phyloP scores from a whole-genome alignment of 179 eudicot genomes.

The Nepenthes alata region DNA sequence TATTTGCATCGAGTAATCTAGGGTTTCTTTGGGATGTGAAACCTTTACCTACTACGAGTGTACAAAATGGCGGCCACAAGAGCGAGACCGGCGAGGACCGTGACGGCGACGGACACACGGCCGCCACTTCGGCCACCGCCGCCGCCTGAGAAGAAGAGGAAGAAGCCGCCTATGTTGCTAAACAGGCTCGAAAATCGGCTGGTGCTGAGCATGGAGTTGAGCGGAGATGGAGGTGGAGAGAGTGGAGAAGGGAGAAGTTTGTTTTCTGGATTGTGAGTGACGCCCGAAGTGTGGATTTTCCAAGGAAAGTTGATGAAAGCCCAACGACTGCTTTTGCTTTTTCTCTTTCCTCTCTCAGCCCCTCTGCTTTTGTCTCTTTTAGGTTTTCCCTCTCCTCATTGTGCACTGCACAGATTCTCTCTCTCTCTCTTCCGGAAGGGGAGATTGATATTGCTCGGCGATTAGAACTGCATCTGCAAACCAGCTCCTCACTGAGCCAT shows the following conservation, averaged over 20 bases:
- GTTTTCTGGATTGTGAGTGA: not conserved
- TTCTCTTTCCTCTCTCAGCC: not conserved
- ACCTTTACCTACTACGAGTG: slow-evolving; percentile 54
- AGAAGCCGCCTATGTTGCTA: slow-evolving; percentile 19
- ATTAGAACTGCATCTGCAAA: too few relatives aligned
- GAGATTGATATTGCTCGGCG: too few relatives aligned
- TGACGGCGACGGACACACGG: slow-evolving; percentile 34
- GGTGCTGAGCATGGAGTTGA: slow-evolving; percentile 25
- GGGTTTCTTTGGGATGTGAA: slow-evolving; percentile 15
- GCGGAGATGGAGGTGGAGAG: slow-evolving; percentile 5
- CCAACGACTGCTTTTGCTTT: not conserved
- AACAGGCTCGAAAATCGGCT: slow-evolving; percentile 13
- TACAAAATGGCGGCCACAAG: slow-evolving; percentile 48
- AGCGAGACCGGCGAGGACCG: slow-evolving; percentile 62
- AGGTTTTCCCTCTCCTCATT: not conserved
- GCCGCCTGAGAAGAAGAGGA: slow-evolving; percentile 21
- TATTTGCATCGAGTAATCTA: slow-evolving; percentile 11
- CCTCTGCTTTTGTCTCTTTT: slow-evolving; percentile 1
- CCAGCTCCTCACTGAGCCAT: too few relatives aligned
- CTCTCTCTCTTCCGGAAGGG: too few relatives aligned
- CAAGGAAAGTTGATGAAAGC: not conserved
- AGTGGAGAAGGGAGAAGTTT: not conserved
- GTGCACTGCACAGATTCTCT: not conserved
- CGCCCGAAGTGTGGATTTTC: slow-evolving; percentile 6
- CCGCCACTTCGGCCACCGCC: slow-evolving; percentile 16